Evolutionary conservation across 208 protist genomes (phyloP), one percentile per base, ranked within the genome.

Genomic region (Leishmania major): DNA sequence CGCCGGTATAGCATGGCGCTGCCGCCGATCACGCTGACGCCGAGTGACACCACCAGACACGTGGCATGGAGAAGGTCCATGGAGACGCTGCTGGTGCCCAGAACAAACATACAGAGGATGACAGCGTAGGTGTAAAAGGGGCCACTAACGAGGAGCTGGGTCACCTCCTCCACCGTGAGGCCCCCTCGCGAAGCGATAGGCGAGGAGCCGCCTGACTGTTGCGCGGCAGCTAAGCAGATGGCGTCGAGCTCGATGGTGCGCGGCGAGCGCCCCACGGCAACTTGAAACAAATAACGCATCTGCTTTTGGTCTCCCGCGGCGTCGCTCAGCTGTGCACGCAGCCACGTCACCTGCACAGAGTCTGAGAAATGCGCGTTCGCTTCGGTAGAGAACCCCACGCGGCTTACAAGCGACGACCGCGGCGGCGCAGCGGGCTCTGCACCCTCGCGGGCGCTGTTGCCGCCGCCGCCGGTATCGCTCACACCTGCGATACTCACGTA

Each of bases 1-100:
- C 78, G 62, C 35, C 78, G 82, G 73, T 82, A 79, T 37, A 86
- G 82, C 77, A 82, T 66, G 53, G 82, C 82, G 78, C 79, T 78
- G 66, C 78, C 64, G 57, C 82, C 82, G 13, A 81, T 79, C 43
- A 74, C 76, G 55, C 78, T 86, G 45, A 86, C 71, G 31, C 74
- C 60, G 35, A 86, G 82, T 55, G 78, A 82, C 37, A 86, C 71
- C 25, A 82, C 72, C 2, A 86, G 77, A 60, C 82, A 82, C 7
- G 66, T 70, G 3, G 73, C 78, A 75, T 82, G 82, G 1, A 81
- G 28, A 13, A 64, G 55, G 66, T 86, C 82, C 66, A 81, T 78
- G 8, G 82, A 35, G 3, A 73, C 55, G 28, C 64, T 57, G n/a
- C 82, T 86, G 19, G 82, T 79, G 66, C 82, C 82, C 35, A 86